Base-by-base conservation (phyloP, 805 yeast species). In the Vanderwaltozyma tropicalis region DNA sequence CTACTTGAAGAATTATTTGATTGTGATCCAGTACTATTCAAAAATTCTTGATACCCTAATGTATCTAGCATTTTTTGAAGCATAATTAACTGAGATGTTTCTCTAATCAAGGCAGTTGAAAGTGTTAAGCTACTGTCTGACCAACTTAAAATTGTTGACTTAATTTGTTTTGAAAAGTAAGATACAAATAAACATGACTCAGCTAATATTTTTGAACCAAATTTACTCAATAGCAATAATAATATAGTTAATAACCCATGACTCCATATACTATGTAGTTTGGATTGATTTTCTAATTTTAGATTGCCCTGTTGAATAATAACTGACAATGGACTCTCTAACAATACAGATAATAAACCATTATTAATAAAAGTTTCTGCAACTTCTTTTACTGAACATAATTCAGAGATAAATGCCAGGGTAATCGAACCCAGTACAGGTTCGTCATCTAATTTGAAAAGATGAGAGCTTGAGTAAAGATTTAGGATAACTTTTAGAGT, bases 251-350 rank as follows among this genome's bases (percentile, higher is more conserved):
- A 63, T 14, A 88, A 60, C 1, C 95, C 95, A 49, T 79, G 76
- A n/a, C 76, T 71, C 96, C 96, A 88, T n/a, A 83, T 64, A 37
- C 72, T 69, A 55, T 87, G 89, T 41, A 82, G 59, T 34, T 72
- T 71, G 0, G 83, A 71, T 3, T 73, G 57, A 1, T 60, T 50
- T 28, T 66, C 67, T 2, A 82, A 70, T 12, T 67, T 63, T 2
- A 84, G 59, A 7, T 70, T 70, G 0, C 94, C 95, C 4, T 68
- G 64, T 52, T 80, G 85, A 29, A 88, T 74, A 2, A 68, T 67
- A 19, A 67, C 59, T 0, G 94, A 80, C 1, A 84, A 67, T 5
- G 87, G 78, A 39, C 92, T 78, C 48, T 86, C 94, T 4, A 78
- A 69, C 29, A 88, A 61, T 4, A 76, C 76, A 3, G 77, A 65